Percentiles rank a stretch among this genome's conserved stretches.
Evolutionary conservation across 345 rosid genomes (phyloP).

Genomic region (Citropsis articulata): DNA sequence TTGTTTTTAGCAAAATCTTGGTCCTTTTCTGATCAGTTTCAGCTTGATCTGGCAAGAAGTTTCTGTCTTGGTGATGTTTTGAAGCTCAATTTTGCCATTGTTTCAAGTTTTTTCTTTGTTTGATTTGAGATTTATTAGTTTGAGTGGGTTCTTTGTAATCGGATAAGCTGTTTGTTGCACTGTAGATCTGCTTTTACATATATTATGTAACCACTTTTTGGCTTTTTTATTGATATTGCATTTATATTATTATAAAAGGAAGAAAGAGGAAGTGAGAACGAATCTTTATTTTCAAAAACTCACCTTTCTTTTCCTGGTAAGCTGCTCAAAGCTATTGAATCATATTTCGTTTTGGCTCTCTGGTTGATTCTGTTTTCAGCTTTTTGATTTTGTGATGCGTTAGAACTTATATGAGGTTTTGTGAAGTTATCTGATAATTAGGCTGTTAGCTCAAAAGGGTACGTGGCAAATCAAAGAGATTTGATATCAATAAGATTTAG

Average conservation of each 20-base stretch:
- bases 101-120: background rate
- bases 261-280: conserved; percentile 3
- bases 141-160: background rate
- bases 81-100: conserved; percentile 1
- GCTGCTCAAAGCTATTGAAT: background rate
- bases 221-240: conserved; percentile 13
- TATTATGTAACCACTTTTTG: background rate
- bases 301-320: conserved; percentile 5
- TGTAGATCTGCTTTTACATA: conserved; percentile 33
- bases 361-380: conserved; percentile 11
- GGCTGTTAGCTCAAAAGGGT: background rate
- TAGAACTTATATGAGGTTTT: background rate
- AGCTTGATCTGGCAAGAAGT: conserved; percentile 19
- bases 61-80: conserved; percentile 19
- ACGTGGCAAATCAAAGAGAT: background rate
- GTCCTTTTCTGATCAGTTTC: conserved; percentile 3
- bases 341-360: conserved; percentile 5
- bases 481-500: background rate
- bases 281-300: conserved; percentile 13
- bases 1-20: background rate
- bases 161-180: conserved; percentile 15
- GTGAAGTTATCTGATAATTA: background rate
- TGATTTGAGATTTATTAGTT: conserved; percentile 11
- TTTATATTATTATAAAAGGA: conserved; percentile 14
- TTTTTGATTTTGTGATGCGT: background rate